Evolutionary conservation across 805 yeast species (phyloP).

Genomic region (Jamesozyma spencerorum): DNA sequence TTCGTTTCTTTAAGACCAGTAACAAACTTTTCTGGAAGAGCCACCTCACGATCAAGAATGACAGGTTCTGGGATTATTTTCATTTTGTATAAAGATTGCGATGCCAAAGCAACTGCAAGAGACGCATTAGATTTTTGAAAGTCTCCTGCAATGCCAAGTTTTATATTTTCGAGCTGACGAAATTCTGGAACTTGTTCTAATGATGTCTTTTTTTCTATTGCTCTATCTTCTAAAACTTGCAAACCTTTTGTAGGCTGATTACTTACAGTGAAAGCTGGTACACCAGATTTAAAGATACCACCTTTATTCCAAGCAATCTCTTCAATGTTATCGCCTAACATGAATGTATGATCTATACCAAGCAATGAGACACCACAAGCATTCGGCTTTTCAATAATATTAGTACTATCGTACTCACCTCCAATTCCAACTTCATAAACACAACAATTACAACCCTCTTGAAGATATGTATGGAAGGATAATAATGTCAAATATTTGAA

Average conservation of each 20-base stretch:
- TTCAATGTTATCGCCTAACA: slow-evolving; percentile 78
- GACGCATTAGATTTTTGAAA: slow-evolving; percentile 85
- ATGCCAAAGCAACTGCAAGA: slow-evolving; percentile 65
- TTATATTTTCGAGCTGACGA: slow-evolving; percentile 30
- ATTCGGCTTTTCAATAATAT: slow-evolving; percentile 67
- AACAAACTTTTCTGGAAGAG: slow-evolving; percentile 41
- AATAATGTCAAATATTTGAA: slow-evolving; percentile 83
- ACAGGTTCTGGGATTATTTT: slow-evolving; percentile 32
- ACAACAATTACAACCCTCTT: slow-evolving; percentile 88
- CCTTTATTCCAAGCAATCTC: slow-evolving; percentile 95
- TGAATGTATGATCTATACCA: slow-evolving; percentile 85
- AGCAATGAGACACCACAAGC: slow-evolving; percentile 78
- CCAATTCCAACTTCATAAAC: slow-evolving; percentile 98
- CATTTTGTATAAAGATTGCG: slow-evolving; percentile 45
- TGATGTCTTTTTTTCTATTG: slow-evolving; percentile 48
- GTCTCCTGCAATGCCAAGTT: slow-evolving; percentile 70
- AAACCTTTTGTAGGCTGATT: slow-evolving; percentile 49
- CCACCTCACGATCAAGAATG: slow-evolving; percentile 7
- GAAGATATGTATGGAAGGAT: slow-evolving; percentile 82
- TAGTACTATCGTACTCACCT: slow-evolving; percentile 95
- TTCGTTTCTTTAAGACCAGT: slow-evolving; percentile 55
- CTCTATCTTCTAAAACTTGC: slow-evolving; percentile 52
- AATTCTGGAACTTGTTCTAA: slow-evolving; percentile 45
- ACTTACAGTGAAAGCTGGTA: slow-evolving; percentile 58
- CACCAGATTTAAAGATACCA: slow-evolving; percentile 71